Base-by-base conservation (phyloP, 257 asterid species). In the Anisodus acutangulus region DNA sequence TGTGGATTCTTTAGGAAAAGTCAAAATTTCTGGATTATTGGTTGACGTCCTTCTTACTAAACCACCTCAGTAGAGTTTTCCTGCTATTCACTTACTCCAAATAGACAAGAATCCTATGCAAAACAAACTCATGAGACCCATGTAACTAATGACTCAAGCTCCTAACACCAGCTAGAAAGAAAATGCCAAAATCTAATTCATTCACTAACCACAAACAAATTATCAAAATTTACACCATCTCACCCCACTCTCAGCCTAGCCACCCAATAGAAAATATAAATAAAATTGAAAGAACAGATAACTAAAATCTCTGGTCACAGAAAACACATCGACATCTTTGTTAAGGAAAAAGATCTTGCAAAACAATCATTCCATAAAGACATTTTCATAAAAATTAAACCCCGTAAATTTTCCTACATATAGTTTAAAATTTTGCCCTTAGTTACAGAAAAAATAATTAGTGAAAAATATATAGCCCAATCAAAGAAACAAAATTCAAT, bases 111-210 rank as follows among this genome's bases (percentile, higher is more conserved):
- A 49, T 12, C 19, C 62, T 0, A 49, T 53, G 47, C 15, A 13
- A 78, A 78, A 78, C 82, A 53, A 53, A 78, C 82, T 78, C 49
- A 8, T 31, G 8, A 53, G 6, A 53, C 63, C 82, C 49, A 54
- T 51, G 26, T 78, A 53, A 41, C 45, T 4, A 41, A 51, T 12
- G 63, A 31, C 22, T 51, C 47, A 5, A 76, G 26, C 26, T 76
- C 63, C 81, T 22, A 51, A 76, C 35, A 31, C 35, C 1, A 57
- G 26, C 10, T 7, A 53, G 31, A 53, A 76, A 74, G 45, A 7
- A 53, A 53, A 58, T 53, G 15, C 64, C 16, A 47, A 53, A 51
- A 53, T 53, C 26, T 78, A 78, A 13, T 53, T 78, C 82, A 78
- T 78, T 76, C 45, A 78, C 63, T 76, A 76, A 76, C 47, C 15